Conservation (phyloP, 164 flowering plant species). For the Tinospora cordifolia region DNA sequence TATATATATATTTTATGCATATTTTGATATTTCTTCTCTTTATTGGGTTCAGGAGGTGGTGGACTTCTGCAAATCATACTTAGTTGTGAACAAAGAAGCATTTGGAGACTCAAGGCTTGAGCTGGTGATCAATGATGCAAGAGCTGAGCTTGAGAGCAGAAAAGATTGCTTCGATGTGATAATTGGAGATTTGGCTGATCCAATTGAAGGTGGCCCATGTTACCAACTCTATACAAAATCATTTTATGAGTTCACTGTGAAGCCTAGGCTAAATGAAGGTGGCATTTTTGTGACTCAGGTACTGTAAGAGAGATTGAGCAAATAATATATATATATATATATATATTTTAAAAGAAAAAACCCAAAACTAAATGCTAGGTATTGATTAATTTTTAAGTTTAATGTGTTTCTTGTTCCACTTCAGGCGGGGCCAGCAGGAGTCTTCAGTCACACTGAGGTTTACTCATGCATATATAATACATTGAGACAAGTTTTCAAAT, state of each 20-base stretch:
- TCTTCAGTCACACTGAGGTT: constrained; percentile 79
- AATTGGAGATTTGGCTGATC: constrained; percentile 89
- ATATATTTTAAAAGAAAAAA: background rate
- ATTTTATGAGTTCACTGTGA: constrained; percentile 65
- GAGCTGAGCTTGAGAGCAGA: constrained; percentile 66
- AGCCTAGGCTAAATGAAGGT: constrained; percentile 55
- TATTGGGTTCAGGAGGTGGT: constrained; percentile 67
- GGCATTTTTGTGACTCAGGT: constrained; percentile 97
- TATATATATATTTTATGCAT: background rate
- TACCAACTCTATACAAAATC: constrained; percentile 93
- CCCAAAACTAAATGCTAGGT: background rate
- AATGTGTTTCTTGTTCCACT: background rate
- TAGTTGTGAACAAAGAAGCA: constrained; percentile 69
- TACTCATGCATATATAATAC: constrained; percentile 93
- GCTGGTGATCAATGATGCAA: constrained; percentile 89
- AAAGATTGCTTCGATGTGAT: constrained; percentile 70
- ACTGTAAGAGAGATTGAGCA: background rate
- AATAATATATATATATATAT: background rate
- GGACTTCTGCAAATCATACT: constrained; percentile 72
- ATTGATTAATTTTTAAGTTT: background rate
- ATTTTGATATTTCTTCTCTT: too few relatives aligned
- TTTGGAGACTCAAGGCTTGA: constrained; percentile 65
- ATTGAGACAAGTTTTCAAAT: constrained; percentile 72
- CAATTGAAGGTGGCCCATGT: constrained; percentile 93
- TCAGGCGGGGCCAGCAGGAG: constrained; percentile 95